Conservation (phyloP, 495 filamentous ascomycete species). For the Aspergillus affinis region DNA sequence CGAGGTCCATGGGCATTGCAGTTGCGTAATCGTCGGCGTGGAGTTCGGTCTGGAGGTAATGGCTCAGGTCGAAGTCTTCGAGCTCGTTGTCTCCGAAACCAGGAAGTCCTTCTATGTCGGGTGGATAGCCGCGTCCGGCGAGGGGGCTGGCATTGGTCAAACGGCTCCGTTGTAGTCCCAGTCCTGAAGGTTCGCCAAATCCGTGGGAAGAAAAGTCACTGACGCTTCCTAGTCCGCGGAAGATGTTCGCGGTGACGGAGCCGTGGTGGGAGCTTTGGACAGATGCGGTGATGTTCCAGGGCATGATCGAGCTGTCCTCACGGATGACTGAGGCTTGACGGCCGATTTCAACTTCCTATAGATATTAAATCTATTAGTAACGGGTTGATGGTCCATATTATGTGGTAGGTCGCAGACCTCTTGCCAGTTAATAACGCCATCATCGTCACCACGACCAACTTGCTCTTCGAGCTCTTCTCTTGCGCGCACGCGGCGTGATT, state of each 20-base stretch:
- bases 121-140: conserved; percentile 48
- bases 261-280: conserved; percentile 54
- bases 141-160: conserved; percentile 64
- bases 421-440: conserved; percentile 14
- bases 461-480: conserved; percentile 40
- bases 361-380: conserved; percentile 4
- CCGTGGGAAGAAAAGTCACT: conserved; percentile 57
- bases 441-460: conserved; percentile 26
- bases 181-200: conserved; percentile 21
- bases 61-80: conserved; percentile 40
- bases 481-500: conserved; percentile 47
- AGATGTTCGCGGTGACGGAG: conserved; percentile 33
- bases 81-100: conserved; percentile 39
- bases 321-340: conserved; percentile 57
- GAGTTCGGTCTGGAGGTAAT: conserved; percentile 36
- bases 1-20: neutral
- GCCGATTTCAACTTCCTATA: conserved; percentile 57
- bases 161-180: conserved; percentile 32
- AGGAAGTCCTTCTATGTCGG: conserved; percentile 35
- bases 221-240: conserved; percentile 49
- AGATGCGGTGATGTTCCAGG: conserved; percentile 69
- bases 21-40: conserved; percentile 16
- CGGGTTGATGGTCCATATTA: neutral
- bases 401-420: conserved; percentile 8
- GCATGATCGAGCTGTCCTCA: conserved; percentile 62